phyloP scores from a whole-genome alignment of 345 rosid genomes.

The Hevea brasiliensis region DNA sequence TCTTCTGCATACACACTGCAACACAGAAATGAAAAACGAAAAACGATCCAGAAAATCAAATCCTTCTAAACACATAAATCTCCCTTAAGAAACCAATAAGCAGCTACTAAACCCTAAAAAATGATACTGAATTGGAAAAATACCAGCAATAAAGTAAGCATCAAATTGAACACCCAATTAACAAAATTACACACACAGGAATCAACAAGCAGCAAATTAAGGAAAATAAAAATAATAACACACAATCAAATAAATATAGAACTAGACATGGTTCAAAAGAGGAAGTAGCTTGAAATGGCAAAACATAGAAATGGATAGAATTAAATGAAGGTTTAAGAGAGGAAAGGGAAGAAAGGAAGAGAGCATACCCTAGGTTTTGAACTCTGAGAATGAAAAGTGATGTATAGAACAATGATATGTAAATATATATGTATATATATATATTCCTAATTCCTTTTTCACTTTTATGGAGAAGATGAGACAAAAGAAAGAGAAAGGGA shows the following conservation, averaged over 20 bases:
- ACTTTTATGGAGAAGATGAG: conserved; percentile 27
- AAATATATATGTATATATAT: neutral
- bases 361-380: conserved; percentile 9
- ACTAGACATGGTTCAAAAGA: neutral
- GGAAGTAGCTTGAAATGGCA: conserved; percentile 16
- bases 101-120: neutral
- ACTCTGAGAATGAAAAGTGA: neutral
- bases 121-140: neutral
- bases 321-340: neutral
- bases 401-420: neutral
- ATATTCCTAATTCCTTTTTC: neutral
- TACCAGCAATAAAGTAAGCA: neutral
- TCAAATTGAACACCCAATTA: conserved; percentile 1
- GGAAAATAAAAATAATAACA: neutral
- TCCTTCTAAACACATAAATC: neutral
- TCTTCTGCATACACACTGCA: neutral
- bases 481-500: conserved; percentile 17
- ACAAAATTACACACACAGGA: neutral
- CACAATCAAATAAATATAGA: neutral
- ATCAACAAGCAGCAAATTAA: neutral
- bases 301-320: conserved; percentile 5
- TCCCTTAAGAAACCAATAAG: neutral
- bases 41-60: conserved; percentile 17
- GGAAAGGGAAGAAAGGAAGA: neutral
- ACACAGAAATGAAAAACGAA: neutral